These are phyloP conservation scores for Rhinocladiella similis DNA, from an alignment of 2,329 filamentous ascomycete genomes.

Conservation along the genomic window DNA sequence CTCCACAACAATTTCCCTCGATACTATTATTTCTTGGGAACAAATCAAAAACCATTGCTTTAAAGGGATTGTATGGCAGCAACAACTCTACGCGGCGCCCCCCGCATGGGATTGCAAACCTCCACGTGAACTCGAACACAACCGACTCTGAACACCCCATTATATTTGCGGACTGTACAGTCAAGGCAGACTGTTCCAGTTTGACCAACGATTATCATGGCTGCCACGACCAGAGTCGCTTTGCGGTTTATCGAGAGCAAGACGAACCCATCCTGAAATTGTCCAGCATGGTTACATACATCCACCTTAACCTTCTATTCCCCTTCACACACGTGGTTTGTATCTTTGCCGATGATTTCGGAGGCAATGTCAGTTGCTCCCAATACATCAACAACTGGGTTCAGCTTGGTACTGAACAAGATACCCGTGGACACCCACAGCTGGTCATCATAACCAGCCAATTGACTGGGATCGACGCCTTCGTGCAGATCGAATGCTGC, in stretches of 20 bases:
- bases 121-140: constrained; percentile 4
- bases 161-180: constrained; percentile 15
- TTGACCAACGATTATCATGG: neutral
- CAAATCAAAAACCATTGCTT: constrained; percentile 12
- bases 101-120: constrained; percentile 5
- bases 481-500: neutral
- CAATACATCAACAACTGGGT: constrained; percentile 2
- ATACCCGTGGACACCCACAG: neutral
- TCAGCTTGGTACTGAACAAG: neutral
- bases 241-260: neutral
- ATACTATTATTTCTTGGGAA: constrained; percentile 18
- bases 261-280: neutral
- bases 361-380: constrained; percentile 1
- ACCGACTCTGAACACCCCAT: constrained; percentile 2
- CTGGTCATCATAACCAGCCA: constrained; percentile 1
- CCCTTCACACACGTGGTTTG: constrained; percentile 8
- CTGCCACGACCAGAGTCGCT: constrained; percentile 4
- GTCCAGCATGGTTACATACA: neutral
- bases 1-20: neutral
- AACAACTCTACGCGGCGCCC: constrained; percentile 15
- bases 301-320: constrained; percentile 7
- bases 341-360: constrained; percentile 8
- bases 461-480: neutral
- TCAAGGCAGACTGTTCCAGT: neutral
- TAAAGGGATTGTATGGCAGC: constrained; percentile 13